Evolutionary conservation across 345 rosid species (phyloP), one percentile per base, ranked within the genome.

Genomic region (Ailanthus altissimus): DNA sequence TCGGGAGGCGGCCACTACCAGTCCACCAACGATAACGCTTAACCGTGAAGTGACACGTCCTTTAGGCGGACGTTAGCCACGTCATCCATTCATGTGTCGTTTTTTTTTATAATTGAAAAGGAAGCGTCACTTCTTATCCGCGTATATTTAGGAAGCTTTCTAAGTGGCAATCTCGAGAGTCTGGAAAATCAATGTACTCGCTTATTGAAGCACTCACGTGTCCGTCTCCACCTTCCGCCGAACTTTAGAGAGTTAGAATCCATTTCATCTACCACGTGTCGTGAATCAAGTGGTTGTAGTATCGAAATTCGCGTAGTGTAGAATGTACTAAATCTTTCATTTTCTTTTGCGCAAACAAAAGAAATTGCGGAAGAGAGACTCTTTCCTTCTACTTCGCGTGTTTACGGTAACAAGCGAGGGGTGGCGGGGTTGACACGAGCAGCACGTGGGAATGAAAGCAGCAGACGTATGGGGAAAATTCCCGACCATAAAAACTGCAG

Each of bases 41-140:
- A 32, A 6, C 61, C 12, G 28, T 63, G 61, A 63, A 46, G 69
- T 49, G 77, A 63, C 49, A 63, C 40, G 70, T 50, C 36, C 49
- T 63, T 63, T 74, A 23, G 61, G 70, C 8, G 3, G 13, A 20
- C 61, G 61, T 16, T 74, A 21, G 40, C 62, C 70, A 74, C 40
- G 70, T 74, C 23, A 49, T 6, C 46, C 18, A 53, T 16, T n/a
- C n/a, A n/a, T n/a, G n/a, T n/a, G n/a, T n/a, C n/a, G n/a, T n/a
- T n/a, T n/a, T n/a, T n/a, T n/a, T n/a, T n/a, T n/a, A n/a, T n/a
- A n/a, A n/a, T n/a, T n/a, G n/a, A n/a, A n/a, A 26, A 47, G 0
- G 42, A 1, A 43, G 4, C 23, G 67, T 47, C 15, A 26, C 43
- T n/a, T 23, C 2, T 42, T 40, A n/a, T 45, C 23, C 14, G 57